Conservation (phyloP, 768 basidiomycete genomes). For the Mycena galopus region DNA sequence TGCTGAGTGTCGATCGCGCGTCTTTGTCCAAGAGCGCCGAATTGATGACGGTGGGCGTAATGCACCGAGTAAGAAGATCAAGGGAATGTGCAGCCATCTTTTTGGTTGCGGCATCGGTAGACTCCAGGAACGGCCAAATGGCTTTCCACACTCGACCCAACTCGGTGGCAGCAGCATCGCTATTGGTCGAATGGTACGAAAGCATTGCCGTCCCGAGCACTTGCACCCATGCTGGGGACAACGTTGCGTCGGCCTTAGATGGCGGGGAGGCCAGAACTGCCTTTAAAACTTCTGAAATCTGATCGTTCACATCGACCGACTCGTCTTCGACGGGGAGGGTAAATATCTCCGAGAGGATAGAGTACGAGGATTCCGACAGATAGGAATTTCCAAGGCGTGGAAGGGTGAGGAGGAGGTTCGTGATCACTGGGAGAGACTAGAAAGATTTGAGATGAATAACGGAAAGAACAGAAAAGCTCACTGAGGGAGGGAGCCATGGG, state of each 20-base stretch:
- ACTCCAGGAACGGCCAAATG: slow-evolving; percentile 84
- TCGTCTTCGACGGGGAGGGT: slow-evolving; percentile 64
- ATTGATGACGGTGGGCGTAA: slow-evolving; percentile 72
- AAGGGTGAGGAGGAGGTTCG: slow-evolving; percentile 79
- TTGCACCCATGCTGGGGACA: slow-evolving; percentile 84
- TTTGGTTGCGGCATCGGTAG: slow-evolving; percentile 69
- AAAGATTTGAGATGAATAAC: slow-evolving; percentile 31
- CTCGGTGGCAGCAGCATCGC: slow-evolving; percentile 65
- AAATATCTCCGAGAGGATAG: slow-evolving; percentile 87
- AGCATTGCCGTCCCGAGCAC: slow-evolving; percentile 82
- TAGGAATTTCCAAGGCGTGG: slow-evolving; percentile 92
- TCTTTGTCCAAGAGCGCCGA: slow-evolving; percentile 63
- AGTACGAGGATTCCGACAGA: slow-evolving; percentile 89
- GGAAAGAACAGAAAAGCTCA: slow-evolving; percentile 54
- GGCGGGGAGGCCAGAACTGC: slow-evolving; percentile 80
- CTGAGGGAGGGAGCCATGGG: slow-evolving; percentile 72
- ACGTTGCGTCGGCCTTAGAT: slow-evolving; percentile 72
- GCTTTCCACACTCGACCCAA: slow-evolving; percentile 79
- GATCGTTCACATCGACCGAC: slow-evolving; percentile 61
- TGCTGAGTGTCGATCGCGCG: slow-evolving; percentile 67
- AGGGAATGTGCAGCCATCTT: slow-evolving; percentile 76
- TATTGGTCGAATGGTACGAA: slow-evolving; percentile 67
- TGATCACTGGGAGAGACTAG: slow-evolving; percentile 82
- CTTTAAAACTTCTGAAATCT: slow-evolving; percentile 72
- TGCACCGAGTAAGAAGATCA: slow-evolving; percentile 73